Evolutionary conservation across 2,329 filamentous ascomycete species (phyloP).

Genomic region (Fusarium piperis): DNA sequence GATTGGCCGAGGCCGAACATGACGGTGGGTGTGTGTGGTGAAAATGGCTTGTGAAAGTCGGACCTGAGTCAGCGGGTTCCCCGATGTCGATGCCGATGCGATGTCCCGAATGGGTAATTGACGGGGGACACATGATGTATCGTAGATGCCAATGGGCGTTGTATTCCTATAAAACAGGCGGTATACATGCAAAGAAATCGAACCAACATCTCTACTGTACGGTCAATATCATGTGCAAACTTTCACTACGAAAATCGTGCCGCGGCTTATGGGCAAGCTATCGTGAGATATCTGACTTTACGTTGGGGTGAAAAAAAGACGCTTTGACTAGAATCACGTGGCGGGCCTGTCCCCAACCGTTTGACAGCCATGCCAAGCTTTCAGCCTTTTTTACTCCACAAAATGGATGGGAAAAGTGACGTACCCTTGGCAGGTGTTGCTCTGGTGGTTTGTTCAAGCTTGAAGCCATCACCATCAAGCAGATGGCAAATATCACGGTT

Average conservation of each 20-base stretch:
- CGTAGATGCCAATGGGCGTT: background rate
- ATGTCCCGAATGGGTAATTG: slow-evolving; percentile 3
- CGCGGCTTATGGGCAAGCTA: background rate
- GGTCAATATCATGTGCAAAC: background rate
- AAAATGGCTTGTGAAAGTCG: slow-evolving; percentile 41
- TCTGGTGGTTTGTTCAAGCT: background rate
- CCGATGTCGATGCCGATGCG: background rate
- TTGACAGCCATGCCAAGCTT: slow-evolving; percentile 10
- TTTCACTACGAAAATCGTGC: background rate
- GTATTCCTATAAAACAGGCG: background rate
- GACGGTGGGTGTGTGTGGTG: slow-evolving; percentile 11
- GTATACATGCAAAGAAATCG: background rate
- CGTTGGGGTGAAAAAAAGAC: slow-evolving; percentile 19
- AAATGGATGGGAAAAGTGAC: background rate
- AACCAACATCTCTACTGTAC: background rate
- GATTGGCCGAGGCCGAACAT: slow-evolving; percentile 36
- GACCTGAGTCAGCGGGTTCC: slow-evolving; percentile 21
- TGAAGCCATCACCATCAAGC: background rate
- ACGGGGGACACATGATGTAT: background rate
- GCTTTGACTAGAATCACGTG: slow-evolving; percentile 23
- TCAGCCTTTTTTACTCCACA: background rate
- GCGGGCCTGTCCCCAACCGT: slow-evolving; percentile 27
- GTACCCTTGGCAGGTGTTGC: background rate
- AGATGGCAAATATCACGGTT: background rate
- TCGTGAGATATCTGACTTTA: slow-evolving; percentile 2